A percentile compares a stretch with the other conserved stretches of the same genome.
Conservation (phyloP, 1,139 yeast genomes). For the Geotrichum reessii region DNA sequence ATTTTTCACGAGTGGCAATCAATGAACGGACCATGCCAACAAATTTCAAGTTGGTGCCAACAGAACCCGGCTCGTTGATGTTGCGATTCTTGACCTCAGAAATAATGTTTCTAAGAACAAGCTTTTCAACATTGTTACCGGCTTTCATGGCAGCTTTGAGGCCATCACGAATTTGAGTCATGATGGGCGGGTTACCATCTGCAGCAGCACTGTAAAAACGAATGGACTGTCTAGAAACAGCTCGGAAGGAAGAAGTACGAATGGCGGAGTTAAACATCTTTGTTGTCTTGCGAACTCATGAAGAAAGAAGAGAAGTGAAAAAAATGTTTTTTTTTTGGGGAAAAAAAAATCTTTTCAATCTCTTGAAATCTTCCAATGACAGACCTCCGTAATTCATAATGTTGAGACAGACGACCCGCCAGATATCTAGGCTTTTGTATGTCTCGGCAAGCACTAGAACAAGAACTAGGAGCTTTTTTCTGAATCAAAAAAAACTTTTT, state of each 20-base stretch:
- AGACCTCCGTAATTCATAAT: neutral
- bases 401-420: neutral
- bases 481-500: neutral
- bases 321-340: neutral
- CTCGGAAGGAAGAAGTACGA: neutral
- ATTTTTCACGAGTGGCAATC: conserved; percentile 49
- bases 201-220: conserved; percentile 17
- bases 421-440: neutral
- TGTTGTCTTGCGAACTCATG: neutral
- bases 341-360: neutral
- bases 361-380: neutral
- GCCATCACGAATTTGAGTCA: conserved; percentile 32
- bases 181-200: conserved; percentile 33
- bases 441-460: neutral
- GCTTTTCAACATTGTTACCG: conserved; percentile 37
- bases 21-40: conserved; percentile 47
- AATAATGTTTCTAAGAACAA: conserved; percentile 51
- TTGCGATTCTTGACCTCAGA: conserved; percentile 58
- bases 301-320: neutral
- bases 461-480: neutral
- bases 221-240: conserved; percentile 6
- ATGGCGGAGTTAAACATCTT: conserved; percentile 12
- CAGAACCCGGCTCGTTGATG: conserved; percentile 45
- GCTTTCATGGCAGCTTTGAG: conserved; percentile 36
- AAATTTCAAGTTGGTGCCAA: conserved; percentile 46